A percentile compares a stretch with the other conserved stretches of the same genome.
These are phyloP conservation scores for Selenicereus undatus DNA, from an alignment of 148 eudicot genomes.

Conservation along the genomic window DNA sequence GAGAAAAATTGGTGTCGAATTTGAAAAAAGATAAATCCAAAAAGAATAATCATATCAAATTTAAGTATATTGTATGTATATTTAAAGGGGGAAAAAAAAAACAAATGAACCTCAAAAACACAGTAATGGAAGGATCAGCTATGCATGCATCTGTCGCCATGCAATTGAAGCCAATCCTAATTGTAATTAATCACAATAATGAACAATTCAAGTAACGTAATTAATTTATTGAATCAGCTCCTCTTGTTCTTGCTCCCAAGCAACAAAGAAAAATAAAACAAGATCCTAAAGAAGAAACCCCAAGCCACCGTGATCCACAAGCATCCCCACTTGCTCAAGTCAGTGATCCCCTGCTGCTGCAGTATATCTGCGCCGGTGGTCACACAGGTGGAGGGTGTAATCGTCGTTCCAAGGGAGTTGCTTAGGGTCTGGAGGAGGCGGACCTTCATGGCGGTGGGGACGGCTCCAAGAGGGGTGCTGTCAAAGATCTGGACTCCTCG, in stretches of 20 bases:
- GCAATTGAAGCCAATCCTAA: constrained; percentile 1
- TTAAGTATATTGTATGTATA: neutral
- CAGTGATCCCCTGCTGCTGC: constrained; percentile 66
- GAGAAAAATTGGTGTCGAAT: neutral
- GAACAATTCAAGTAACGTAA: neutral
- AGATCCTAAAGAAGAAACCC: constrained; percentile 82
- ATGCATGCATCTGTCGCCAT: neutral
- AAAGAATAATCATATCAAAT: neutral
- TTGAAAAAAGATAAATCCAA: neutral
- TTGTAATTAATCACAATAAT: constrained; percentile 2
- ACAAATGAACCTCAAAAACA: neutral
- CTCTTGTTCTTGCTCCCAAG: constrained; percentile 85
- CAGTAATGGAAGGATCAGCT: constrained; percentile 3
- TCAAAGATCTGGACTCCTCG: constrained; percentile 79
- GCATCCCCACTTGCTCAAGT: constrained; percentile 66
- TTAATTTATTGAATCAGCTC: constrained; percentile 27
- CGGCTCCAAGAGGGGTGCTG: constrained; percentile 48
- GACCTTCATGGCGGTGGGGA: constrained; percentile 50
- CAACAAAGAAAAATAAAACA: constrained; percentile 66
- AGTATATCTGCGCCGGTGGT: constrained; percentile 70
- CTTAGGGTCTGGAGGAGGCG: constrained; percentile 51
- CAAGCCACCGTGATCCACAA: constrained; percentile 75
- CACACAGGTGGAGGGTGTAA: constrained; percentile 57
- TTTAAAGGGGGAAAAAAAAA: neutral
- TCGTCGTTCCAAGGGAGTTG: constrained; percentile 50